Conservation (phyloP, 2,329 filamentous ascomycete species). For the Pseudocercospora eumusae region DNA sequence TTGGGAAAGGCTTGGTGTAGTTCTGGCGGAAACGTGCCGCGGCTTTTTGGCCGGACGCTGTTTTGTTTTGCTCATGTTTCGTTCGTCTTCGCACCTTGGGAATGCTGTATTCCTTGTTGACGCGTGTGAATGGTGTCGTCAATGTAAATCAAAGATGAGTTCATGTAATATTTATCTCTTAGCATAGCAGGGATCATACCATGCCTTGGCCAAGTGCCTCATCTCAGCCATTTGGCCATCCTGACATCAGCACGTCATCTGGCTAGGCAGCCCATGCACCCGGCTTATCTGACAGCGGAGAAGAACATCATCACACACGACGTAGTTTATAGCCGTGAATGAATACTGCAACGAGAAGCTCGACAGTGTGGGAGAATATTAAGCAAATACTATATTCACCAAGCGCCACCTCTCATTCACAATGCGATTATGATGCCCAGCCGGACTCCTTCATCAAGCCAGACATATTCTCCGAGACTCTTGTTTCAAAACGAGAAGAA, state of each 20-base stretch:
- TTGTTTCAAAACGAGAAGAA: constrained; percentile 2
- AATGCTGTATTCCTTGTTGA: not conserved
- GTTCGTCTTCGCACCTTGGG: not conserved
- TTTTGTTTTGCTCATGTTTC: not conserved
- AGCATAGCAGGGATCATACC: not conserved
- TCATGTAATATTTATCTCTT: no score
- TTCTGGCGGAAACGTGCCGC: not conserved
- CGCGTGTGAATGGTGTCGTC: not conserved
- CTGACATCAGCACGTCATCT: constrained; percentile 6
- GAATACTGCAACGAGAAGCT: not conserved
- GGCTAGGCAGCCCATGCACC: constrained; percentile 2
- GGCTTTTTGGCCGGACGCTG: not conserved
- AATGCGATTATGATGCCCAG: constrained; percentile 5
- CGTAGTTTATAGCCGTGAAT: no score
- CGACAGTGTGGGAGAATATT: not conserved
- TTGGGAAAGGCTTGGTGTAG: not conserved
- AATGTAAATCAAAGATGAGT: not conserved
- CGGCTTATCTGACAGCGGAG: not conserved
- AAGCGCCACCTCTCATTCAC: not conserved
- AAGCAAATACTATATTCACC: not conserved
- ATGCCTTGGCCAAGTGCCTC: not conserved
- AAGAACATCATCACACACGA: not conserved
- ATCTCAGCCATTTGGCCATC: constrained; percentile 2
- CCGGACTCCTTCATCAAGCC: not conserved
- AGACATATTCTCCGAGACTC: not conserved